A percentile compares a stretch with the other conserved stretches of the same genome.
Conservation (phyloP, 257 asterid species). For the Catharanthus roseus region DNA sequence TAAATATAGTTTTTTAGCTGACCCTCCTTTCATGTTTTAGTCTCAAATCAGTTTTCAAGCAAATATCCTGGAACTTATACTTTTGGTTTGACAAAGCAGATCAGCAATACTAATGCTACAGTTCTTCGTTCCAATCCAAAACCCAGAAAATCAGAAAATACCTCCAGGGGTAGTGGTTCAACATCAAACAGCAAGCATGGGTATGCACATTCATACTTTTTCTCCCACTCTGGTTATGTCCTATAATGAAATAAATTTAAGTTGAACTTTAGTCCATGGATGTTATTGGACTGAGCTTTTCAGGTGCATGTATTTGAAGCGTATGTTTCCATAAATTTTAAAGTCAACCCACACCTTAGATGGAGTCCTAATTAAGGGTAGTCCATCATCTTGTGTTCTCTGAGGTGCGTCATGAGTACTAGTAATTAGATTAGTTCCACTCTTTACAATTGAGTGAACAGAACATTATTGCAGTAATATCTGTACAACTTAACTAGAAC, state of each 20-base stretch:
- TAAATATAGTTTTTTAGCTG: not conserved
- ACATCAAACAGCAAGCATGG: conserved; percentile 70
- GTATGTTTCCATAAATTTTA: not conserved
- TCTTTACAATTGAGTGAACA: not conserved
- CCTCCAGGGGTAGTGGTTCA: conserved; percentile 65
- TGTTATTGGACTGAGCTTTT: not conserved
- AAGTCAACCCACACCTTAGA: not conserved
- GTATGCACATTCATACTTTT: conserved; percentile 29
- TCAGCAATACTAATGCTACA: conserved; percentile 34
- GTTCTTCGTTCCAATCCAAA: conserved; percentile 41
- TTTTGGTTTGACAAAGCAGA: conserved; percentile 41
- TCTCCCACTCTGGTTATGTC: not conserved
- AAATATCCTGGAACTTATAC: conserved; percentile 19
- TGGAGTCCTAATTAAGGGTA: not conserved
- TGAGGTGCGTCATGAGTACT: not conserved
- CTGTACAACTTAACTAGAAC: not conserved
- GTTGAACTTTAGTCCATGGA: not conserved
- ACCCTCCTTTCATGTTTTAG: not conserved
- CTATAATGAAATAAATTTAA: not conserved
- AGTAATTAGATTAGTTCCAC: not conserved
- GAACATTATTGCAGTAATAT: not conserved
- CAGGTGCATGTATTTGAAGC: not conserved
- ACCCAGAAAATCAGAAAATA: conserved; percentile 48
- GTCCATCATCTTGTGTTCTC: not conserved
- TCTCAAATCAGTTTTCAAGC: conserved; percentile 15